phyloP scores from a whole-genome alignment of 148 eudicot species.

The Salicornia ramosissima region DNA sequence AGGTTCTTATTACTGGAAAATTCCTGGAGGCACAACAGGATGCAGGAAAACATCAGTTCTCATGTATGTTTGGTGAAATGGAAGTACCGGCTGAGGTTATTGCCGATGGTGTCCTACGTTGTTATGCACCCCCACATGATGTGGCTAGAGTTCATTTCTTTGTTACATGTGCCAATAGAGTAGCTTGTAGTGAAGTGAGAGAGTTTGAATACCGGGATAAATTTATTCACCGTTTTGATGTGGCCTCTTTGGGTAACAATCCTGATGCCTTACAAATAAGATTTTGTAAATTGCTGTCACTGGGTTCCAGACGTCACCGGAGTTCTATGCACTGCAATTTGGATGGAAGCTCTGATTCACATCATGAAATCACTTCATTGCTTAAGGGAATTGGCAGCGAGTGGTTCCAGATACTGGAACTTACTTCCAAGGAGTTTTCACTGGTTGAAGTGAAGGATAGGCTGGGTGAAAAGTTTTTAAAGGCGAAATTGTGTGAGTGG shows the following conservation, averaged over 20 bases:
- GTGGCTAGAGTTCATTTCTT: conserved; percentile 50
- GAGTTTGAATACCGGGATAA: conserved; percentile 47
- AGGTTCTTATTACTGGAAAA: conserved; percentile 34
- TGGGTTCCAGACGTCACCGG: conserved; percentile 29
- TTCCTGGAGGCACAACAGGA: conserved; percentile 23
- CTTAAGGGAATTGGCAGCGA: conserved; percentile 31
- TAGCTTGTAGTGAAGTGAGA: conserved; percentile 61
- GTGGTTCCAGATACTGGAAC: conserved; percentile 29
- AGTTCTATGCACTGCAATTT: conserved; percentile 14
- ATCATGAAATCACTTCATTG: conserved; percentile 39
- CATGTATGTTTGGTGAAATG: conserved; percentile 64
- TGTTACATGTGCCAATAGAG: conserved; percentile 50
- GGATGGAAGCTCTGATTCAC: conserved; percentile 31
- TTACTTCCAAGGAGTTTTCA: conserved; percentile 36
- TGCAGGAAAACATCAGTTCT: conserved; percentile 29
- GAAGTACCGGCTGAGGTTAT: conserved; percentile 49
- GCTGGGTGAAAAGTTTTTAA: conserved; percentile 47
- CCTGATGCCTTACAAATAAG: conserved; percentile 40
- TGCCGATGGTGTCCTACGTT: conserved; percentile 35
- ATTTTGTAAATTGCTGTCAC: conserved; percentile 47
- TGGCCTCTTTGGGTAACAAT: conserved; percentile 1
- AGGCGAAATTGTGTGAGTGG: conserved; percentile 62
- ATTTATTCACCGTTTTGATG: conserved; percentile 14
- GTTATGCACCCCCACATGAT: conserved; percentile 42
- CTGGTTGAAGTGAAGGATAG: conserved; percentile 42